These are phyloP conservation scores for Ophiosphaerella herpotricha DNA, from an alignment of 2,329 filamentous ascomycete genomes.

Conservation along the genomic window DNA sequence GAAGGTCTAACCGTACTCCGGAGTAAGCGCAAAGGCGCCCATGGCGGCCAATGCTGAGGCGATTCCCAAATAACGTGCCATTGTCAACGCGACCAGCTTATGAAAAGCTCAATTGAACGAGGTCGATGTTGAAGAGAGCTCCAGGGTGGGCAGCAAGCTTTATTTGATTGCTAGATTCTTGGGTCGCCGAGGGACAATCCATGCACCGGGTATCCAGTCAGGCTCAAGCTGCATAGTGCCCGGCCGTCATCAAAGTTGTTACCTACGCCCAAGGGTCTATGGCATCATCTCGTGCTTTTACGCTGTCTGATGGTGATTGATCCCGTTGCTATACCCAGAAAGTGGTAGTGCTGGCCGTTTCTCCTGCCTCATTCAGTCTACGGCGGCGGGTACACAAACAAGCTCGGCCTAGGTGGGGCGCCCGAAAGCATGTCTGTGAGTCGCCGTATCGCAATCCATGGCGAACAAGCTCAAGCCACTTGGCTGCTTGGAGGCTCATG, in stretches of 20 bases:
- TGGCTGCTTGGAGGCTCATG: conserved; percentile 17
- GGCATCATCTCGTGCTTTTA: conserved; percentile 20
- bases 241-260: conserved; percentile 7
- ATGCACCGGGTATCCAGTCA: conserved; percentile 7
- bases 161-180: conserved; percentile 27
- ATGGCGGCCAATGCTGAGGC: conserved; percentile 40
- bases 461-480: conserved; percentile 16
- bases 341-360: conserved; percentile 10
- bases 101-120: conserved; percentile 31
- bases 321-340: conserved; percentile 11
- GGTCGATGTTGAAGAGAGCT: conserved; percentile 22
- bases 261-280: conserved; percentile 10
- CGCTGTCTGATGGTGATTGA: not conserved
- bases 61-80: conserved; percentile 42
- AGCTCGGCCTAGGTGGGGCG: conserved; percentile 24
- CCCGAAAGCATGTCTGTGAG: conserved; percentile 28
- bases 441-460: conserved; percentile 21
- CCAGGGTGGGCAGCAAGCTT: conserved; percentile 19
- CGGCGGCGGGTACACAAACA: conserved; percentile 20
- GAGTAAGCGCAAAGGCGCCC: conserved; percentile 39
- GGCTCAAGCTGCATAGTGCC: conserved; percentile 18
- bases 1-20: conserved; percentile 30
- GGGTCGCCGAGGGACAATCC: conserved; percentile 4
- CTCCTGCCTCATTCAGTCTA: conserved; percentile 30
- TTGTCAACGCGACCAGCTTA: conserved; percentile 34